Base-by-base conservation (phyloP, 2,329 filamentous ascomycete species). In the Aspergillus piperis region DNA sequence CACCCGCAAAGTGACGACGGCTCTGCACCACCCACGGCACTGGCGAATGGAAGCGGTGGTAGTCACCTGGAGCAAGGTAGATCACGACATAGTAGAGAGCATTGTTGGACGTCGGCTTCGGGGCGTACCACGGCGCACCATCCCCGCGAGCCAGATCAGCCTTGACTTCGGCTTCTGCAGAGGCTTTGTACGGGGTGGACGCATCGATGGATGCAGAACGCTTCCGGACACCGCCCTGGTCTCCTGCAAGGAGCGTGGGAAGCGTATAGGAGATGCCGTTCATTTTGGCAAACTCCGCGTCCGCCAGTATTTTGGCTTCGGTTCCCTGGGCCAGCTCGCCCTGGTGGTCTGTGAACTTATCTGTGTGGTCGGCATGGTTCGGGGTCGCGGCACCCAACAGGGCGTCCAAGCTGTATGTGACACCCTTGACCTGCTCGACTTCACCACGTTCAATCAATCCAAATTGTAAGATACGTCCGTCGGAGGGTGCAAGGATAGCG, bases 381-480 rank as follows among this genome's bases (percentile, higher is more conserved):
- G 59, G 84, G 73, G 68, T 88, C 76, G 77, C 85, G 65, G 74
- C 76, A 66, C 95, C 95, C 2, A 99, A 84, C 1, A 99, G 84
- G 7, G 95, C 93, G 73, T 99, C 95, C 57, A 99, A 85, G 66
- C 89, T 96, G 78, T 99, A 99, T 0, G 95, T 99, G 84, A 99
- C 95, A 62, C 95, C 95, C 79, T 99, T 99, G 65, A 99, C 94
- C 79, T 99, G 95, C 76, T 99, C 95, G 47, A 99, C 96, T 71
- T 97, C 92, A 51, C 94, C 93, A 70, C 93, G 88, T 70, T 96
- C 90, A 59, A 99, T 97, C 68, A 88, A 88, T 10, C 95, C 95
- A 68, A 92, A 97, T 70, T 98, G 94, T 25, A 99, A 85, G 49
- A 99, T 85, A 64, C 90, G 90, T 50, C 95, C 95, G 75, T 99